These are phyloP conservation scores for Coemansia sp. DNA, from an alignment of 192 early-diverging fungal species.

Conservation along the genomic window DNA sequence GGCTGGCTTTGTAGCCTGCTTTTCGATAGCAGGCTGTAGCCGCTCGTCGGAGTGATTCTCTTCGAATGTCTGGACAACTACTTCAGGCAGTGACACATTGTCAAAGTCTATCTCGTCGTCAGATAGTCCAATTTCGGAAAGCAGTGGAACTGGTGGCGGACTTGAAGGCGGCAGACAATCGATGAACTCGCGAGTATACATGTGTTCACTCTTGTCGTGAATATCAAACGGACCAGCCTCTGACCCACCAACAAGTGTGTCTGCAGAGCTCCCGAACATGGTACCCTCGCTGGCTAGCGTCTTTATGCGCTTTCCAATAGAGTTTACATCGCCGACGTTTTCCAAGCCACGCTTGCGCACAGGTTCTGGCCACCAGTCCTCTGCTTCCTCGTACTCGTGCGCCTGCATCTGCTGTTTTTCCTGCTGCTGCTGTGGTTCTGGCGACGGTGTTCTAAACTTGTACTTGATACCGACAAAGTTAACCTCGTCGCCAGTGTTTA, in stretches of 20 bases:
- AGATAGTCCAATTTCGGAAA: neutral
- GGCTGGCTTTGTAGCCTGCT: too few species aligned
- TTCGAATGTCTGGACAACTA: too few species aligned
- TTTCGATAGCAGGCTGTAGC: too few species aligned
- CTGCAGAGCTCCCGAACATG: conserved; percentile 28
- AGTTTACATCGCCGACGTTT: neutral
- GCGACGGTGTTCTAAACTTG: conserved; percentile 31
- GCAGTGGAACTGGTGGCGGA: conserved; percentile 24
- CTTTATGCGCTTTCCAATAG: conserved; percentile 22
- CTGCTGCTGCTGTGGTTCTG: neutral
- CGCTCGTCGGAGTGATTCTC: too few species aligned
- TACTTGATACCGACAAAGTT: conserved; percentile 54
- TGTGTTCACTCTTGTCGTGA: neutral
- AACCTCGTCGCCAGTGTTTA: conserved; percentile 34
- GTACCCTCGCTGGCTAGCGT: conserved; percentile 12
- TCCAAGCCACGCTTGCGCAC: conserved; percentile 26
- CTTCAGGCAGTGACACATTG: conserved; percentile 13
- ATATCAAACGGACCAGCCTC: conserved; percentile 11
- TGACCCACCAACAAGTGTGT: conserved; percentile 40
- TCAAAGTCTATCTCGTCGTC: neutral
- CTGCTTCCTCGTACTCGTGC: conserved; percentile 1
- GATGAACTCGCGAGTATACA: conserved; percentile 22
- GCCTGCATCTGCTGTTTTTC: too few species aligned
- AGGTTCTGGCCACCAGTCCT: conserved; percentile 45
- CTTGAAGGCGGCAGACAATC: conserved; percentile 46